These are phyloP conservation scores for Pulveroboletus sp. DNA, from an alignment of 768 basidiomycete genomes.

Conservation along the genomic window DNA sequence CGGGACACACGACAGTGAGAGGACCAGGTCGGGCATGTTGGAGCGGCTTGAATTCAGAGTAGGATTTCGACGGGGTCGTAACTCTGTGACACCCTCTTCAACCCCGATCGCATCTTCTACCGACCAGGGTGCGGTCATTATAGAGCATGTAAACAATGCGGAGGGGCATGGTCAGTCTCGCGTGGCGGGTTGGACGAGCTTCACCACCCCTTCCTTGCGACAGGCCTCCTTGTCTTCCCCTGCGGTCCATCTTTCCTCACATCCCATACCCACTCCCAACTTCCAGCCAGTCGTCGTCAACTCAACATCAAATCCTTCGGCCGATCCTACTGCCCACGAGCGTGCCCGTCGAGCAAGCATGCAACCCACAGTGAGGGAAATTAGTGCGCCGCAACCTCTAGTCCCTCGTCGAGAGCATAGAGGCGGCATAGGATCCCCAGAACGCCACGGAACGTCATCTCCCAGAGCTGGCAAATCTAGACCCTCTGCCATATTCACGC, in stretches of 20 bases:
- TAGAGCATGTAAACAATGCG: constrained; percentile 35
- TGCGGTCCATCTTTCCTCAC: constrained; percentile 61
- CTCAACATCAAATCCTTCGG: constrained; percentile 45
- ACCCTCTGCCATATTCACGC: constrained; percentile 31
- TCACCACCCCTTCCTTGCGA: constrained; percentile 63
- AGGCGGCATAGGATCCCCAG: constrained; percentile 20
- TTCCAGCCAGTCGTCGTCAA: constrained; percentile 46
- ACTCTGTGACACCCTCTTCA: constrained; percentile 37
- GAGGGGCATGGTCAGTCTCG: constrained; percentile 39
- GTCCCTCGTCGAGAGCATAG: constrained; percentile 32
- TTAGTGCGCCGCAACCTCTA: constrained; percentile 40
- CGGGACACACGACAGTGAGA: constrained; percentile 36
- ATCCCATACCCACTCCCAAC: constrained; percentile 52
- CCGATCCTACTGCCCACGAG: constrained; percentile 47
- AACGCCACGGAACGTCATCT: constrained; percentile 30
- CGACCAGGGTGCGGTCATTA: constrained; percentile 19
- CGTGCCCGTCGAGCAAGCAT: constrained; percentile 41
- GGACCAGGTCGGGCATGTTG: constrained; percentile 45
- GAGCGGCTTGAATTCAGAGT: constrained; percentile 49
- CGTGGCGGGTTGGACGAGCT: constrained; percentile 55
- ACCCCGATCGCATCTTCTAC: constrained; percentile 37
- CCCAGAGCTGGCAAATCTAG: constrained; percentile 31
- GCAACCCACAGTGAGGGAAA: constrained; percentile 35
- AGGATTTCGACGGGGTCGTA: constrained; percentile 45
- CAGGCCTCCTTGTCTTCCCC: constrained; percentile 77